These are phyloP conservation scores for Auricularia auricula-judae DNA, from an alignment of 768 basidiomycete species.

Conservation along the genomic window DNA sequence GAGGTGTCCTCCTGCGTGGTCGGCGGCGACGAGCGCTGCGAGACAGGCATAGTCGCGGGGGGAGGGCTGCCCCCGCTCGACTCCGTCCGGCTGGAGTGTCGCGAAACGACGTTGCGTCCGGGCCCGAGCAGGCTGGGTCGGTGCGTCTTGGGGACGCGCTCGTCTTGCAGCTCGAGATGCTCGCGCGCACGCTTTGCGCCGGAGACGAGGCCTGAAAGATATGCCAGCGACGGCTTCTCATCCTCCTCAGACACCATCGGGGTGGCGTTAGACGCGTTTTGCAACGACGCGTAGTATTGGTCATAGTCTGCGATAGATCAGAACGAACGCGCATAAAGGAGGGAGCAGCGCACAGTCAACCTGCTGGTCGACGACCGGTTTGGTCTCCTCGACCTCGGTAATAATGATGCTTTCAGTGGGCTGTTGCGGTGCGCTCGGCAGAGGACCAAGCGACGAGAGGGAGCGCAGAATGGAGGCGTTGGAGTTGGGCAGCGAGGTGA, in stretches of 20 bases:
- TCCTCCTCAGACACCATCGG: conserved; percentile 60
- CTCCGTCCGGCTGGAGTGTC: not conserved
- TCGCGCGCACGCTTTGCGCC: conserved; percentile 1
- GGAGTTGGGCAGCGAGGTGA: conserved; percentile 24
- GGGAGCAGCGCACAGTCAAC: conserved; percentile 45
- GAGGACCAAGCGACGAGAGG: conserved; percentile 2
- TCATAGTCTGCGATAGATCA: conserved; percentile 47
- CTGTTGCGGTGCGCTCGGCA: not conserved
- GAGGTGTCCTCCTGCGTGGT: not conserved
- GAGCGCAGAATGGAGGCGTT: conserved; percentile 34
- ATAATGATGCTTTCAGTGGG: conserved; percentile 44
- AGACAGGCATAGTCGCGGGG: not conserved
- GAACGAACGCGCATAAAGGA: not conserved
- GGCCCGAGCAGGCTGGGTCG: not conserved
- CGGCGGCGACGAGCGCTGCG: not conserved
- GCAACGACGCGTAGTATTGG: conserved; percentile 67
- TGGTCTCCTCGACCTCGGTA: conserved; percentile 24
- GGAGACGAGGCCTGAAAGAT: conserved; percentile 4
- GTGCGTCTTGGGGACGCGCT: conserved; percentile 22
- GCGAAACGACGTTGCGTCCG: not conserved
- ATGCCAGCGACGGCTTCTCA: conserved; percentile 33
- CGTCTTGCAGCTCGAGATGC: conserved; percentile 60
- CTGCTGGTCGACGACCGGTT: conserved; percentile 43
- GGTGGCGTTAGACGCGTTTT: conserved; percentile 46
- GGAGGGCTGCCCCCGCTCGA: not conserved